Base-by-base conservation (phyloP, 202 grass and related monocot species). In the Panicum virgatum region DNA sequence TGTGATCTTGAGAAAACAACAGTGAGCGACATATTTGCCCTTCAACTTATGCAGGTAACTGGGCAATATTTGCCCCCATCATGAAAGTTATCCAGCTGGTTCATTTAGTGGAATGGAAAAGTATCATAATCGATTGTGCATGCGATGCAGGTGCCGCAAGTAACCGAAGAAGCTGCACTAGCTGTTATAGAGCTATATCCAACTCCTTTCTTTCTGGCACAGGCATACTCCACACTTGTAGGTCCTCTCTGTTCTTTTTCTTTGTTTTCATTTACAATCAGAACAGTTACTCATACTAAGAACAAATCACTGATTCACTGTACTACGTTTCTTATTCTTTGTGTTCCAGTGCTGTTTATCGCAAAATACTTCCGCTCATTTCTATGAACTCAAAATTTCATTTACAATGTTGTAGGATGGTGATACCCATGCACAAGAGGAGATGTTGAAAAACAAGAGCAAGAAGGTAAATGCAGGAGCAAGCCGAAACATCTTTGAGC, bases 31-130 rank as follows among this genome's bases (percentile, higher is more conserved):
- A 88, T 98, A 72, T 96, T 98, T 85, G 83, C 91, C 30, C 87
- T 96, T 69, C 96, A 98, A 79, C 96, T 96, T 83, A 98, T 98
- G 96, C 96, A 98, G 96, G 96, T 98, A 88, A 86, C 38, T 54
- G 11, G 23, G 23, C 22, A 26, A 19, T 68, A 66, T 25, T 22
- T 42, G 19, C 19, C 12, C 15, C 26, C 48, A 68, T 52, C 50
- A 61, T 15, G 23, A 38, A 59, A 71, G 45, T 64, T 36, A 37
- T 14, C 9, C 0, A 0, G 2, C 12, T 62, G 44, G 36, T 51
- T 72, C 20, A 75, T 86, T 83, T 79, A 9, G 46, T 69, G 75
- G 48, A 48, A 70, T 48, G 7, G 18, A 75, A 69, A 69, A 36
- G 27, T 53, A 11, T 44, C 11, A 22, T 76, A 5, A 85, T 40